A percentile compares a stretch with the other conserved stretches of the same genome.
Conservation (phyloP, 805 yeast genomes). For the Monosporozyma aquatica region DNA sequence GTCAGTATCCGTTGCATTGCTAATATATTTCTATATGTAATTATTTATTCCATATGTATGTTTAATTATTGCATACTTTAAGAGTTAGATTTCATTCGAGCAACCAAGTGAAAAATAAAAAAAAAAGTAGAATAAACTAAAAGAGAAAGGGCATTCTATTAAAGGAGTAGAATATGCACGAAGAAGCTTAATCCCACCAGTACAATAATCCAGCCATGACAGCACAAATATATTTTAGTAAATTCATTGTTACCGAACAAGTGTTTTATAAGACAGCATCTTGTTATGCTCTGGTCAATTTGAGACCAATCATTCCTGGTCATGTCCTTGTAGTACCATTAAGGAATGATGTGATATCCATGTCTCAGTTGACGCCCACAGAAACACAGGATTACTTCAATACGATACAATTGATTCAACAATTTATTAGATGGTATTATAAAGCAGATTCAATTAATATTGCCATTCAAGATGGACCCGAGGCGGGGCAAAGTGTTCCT, state of each 20-base stretch:
- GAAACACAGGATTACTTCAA: slow-evolving; percentile 73
- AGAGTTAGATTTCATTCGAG: too few relatives aligned
- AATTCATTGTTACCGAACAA: slow-evolving; percentile 29
- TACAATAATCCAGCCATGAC: not conserved
- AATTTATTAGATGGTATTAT: slow-evolving; percentile 55
- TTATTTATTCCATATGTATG: not conserved
- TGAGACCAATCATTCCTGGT: slow-evolving; percentile 90
- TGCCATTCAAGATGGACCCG: slow-evolving; percentile 93
- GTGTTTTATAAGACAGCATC: slow-evolving; percentile 40
- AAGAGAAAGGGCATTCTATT: too few relatives aligned
- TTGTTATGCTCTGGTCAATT: slow-evolving; percentile 79
- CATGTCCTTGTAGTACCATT: slow-evolving; percentile 84
- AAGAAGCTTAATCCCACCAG: too few relatives aligned
- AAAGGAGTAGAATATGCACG: too few relatives aligned
- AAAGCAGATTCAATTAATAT: slow-evolving; percentile 79
- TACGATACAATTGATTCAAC: slow-evolving; percentile 62
- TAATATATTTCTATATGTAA: not conserved
- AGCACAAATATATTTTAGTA: slow-evolving; percentile 23
- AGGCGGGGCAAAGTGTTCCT: slow-evolving; percentile 93
- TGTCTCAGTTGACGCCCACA: slow-evolving; percentile 60
- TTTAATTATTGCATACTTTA: too few relatives aligned
- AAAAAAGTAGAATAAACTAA: too few relatives aligned
- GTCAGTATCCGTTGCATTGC: not conserved
- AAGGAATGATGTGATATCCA: slow-evolving; percentile 49
- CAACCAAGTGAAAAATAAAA: too few relatives aligned